These are phyloP conservation scores for Cercospora nicotianae DNA, from an alignment of 2,329 filamentous ascomycete genomes.

Conservation along the genomic window DNA sequence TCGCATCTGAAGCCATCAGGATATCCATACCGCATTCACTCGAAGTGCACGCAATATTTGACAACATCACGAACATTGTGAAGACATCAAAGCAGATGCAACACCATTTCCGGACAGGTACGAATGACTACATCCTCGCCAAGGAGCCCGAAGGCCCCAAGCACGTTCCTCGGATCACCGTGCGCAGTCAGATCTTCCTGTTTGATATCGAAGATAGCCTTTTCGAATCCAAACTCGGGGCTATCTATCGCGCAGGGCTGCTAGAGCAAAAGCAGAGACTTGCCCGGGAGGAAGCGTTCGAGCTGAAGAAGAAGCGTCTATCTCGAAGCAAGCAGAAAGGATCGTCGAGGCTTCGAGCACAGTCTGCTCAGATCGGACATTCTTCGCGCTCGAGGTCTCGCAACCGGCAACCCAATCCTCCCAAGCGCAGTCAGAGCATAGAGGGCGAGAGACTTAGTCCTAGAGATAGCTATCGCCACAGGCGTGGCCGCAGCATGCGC, in stretches of 20 bases:
- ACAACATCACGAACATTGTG: conserved; percentile 83
- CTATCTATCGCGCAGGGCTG: conserved; percentile 87
- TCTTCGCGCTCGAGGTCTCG: conserved; percentile 38
- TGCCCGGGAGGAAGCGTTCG: conserved; percentile 86
- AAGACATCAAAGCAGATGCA: conserved; percentile 91
- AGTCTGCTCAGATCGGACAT: conserved; percentile 47
- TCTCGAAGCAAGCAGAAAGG: conserved; percentile 60
- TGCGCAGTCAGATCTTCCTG: conserved; percentile 77
- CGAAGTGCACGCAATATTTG: conserved; percentile 84
- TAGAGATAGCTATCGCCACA: conserved; percentile 30
- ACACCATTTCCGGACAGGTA: conserved; percentile 84
- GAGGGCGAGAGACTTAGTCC: conserved; percentile 27
- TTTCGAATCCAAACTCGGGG: conserved; percentile 95
- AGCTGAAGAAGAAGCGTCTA: conserved; percentile 81
- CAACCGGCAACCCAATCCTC: conserved; percentile 32
- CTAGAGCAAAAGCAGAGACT: conserved; percentile 87
- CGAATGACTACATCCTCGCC: conserved; percentile 81
- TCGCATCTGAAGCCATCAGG: conserved; percentile 81
- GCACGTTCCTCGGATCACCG: conserved; percentile 77
- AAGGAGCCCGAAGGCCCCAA: conserved; percentile 86
- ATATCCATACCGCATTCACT: conserved; percentile 89
- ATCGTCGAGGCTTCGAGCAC: conserved; percentile 54
- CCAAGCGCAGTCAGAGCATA: conserved; percentile 44
- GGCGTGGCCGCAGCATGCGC: conserved; percentile 46
- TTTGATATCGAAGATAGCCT: conserved; percentile 95